These are phyloP conservation scores for Monilinia laxa DNA, from an alignment of 2,329 filamentous ascomycete species.

Conservation along the genomic window DNA sequence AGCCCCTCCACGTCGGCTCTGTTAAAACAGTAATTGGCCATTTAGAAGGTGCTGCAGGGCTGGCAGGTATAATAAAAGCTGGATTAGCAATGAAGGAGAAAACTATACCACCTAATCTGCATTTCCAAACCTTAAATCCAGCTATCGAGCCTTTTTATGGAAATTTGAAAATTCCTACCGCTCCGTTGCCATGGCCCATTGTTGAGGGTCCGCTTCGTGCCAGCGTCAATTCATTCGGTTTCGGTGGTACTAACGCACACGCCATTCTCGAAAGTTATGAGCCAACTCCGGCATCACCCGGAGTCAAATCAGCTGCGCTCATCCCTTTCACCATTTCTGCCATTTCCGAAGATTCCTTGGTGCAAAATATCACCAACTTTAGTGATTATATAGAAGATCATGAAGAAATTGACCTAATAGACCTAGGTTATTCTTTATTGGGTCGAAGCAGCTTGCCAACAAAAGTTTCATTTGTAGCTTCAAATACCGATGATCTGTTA, in stretches of 20 bases:
- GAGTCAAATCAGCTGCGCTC: conserved; percentile 29
- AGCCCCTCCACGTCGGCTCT: conserved; percentile 28
- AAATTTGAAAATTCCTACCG: conserved; percentile 24
- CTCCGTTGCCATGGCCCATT: conserved; percentile 39
- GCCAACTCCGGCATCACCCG: conserved; percentile 1
- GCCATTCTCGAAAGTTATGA: conserved; percentile 43
- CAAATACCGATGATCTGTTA: conserved; percentile 19
- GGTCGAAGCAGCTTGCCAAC: conserved; percentile 22
- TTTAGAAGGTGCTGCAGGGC: conserved; percentile 37
- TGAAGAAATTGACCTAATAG: not conserved
- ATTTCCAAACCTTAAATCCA: conserved; percentile 42
- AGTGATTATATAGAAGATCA: not conserved
- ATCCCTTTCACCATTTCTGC: conserved; percentile 31
- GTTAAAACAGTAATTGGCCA: conserved; percentile 38
- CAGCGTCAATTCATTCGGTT: conserved; percentile 44
- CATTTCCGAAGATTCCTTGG: conserved; percentile 24
- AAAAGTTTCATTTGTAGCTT: conserved; percentile 25
- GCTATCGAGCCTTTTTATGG: conserved; percentile 33
- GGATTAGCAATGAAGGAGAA: conserved; percentile 36
- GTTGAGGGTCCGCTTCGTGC: conserved; percentile 26
- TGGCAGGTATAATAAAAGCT: conserved; percentile 39
- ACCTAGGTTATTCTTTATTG: conserved; percentile 23
- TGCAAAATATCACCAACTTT: conserved; percentile 14
- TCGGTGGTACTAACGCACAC: conserved; percentile 51
- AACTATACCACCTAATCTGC: conserved; percentile 39